Percentiles rank a stretch among this genome's conserved stretches.
Evolutionary conservation across 139 green algal genomes (phyloP).

Genomic region (Tetradesmus obliquus): DNA sequence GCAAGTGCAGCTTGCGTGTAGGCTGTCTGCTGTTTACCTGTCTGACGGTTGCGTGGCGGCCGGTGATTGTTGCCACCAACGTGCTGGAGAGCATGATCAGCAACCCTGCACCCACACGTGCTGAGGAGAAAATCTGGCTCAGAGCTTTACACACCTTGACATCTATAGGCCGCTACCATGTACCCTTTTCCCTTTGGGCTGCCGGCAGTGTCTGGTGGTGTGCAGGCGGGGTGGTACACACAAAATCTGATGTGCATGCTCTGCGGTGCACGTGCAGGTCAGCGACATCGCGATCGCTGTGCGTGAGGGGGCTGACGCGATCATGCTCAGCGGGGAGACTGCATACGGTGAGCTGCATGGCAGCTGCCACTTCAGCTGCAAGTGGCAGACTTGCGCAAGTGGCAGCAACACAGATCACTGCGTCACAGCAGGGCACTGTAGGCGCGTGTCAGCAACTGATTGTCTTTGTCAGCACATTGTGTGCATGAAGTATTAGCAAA

Average conservation of each 20-base stretch:
- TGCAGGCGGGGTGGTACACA: background rate
- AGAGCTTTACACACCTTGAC: background rate
- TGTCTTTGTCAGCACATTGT: too few species aligned
- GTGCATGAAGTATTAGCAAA: too few species aligned
- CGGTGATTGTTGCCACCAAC: conserved; percentile 64
- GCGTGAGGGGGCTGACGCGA: conserved; percentile 66
- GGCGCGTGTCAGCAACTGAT: too few species aligned
- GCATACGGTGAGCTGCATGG: background rate
- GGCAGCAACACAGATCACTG: too few species aligned
- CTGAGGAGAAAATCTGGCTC: conserved; percentile 64
- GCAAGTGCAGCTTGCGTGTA: too few species aligned
- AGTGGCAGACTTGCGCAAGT: too few species aligned
- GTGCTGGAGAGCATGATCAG: conserved; percentile 85
- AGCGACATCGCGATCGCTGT: conserved; percentile 87
- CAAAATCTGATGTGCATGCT: background rate
- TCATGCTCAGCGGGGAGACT: conserved; percentile 78
- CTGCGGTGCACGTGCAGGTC: conserved; percentile 57
- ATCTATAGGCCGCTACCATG: background rate
- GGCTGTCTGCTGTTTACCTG: too few species aligned
- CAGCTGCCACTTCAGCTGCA: too few species aligned
- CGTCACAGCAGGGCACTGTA: too few species aligned
- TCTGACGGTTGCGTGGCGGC: too few species aligned
- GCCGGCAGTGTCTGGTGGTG: background rate
- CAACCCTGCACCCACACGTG: conserved; percentile 82
- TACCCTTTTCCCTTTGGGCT: background rate